Conservation (phyloP, 352 stramenopile genomes). For the Phytophthora pini region DNA sequence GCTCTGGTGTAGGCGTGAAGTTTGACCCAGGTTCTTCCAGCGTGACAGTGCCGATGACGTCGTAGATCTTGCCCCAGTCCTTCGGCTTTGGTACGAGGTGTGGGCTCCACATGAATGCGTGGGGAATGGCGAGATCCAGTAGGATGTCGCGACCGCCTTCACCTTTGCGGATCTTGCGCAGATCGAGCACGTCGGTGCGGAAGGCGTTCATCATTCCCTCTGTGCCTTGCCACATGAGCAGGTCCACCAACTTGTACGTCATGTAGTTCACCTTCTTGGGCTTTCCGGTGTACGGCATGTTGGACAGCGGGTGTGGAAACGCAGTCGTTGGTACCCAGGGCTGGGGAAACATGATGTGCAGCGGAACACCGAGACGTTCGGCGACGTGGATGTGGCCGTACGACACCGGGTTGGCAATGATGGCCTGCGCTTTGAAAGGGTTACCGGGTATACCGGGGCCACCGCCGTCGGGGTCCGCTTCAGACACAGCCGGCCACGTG, state of each 20-base stretch:
- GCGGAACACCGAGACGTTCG: constrained; percentile 87
- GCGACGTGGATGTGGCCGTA: constrained; percentile 92
- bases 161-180: constrained; percentile 65
- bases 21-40: constrained; percentile 38
- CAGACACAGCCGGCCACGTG: not conserved
- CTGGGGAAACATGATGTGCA: constrained; percentile 94
- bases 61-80: not conserved
- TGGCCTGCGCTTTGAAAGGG: not conserved
- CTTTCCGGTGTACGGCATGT: not conserved
- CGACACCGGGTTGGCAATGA: constrained; percentile 7
- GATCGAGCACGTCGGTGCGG: constrained; percentile 1
- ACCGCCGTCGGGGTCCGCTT: not conserved
- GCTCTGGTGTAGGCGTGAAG: constrained; percentile 53
- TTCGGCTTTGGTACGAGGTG: not conserved
- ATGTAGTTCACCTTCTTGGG: not conserved
- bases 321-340: constrained; percentile 64
- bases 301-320: not conserved
- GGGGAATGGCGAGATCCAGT: constrained; percentile 61
- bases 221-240: not conserved
- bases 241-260: not conserved
- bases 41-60: constrained; percentile 19
- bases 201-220: not conserved
- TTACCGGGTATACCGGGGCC: not conserved
- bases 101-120: not conserved
- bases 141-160: constrained; percentile 56